Evolutionary conservation across 352 stramenopile genomes (phyloP), one percentile per base, ranked within the genome.

Genomic region (Pythium volutum): DNA sequence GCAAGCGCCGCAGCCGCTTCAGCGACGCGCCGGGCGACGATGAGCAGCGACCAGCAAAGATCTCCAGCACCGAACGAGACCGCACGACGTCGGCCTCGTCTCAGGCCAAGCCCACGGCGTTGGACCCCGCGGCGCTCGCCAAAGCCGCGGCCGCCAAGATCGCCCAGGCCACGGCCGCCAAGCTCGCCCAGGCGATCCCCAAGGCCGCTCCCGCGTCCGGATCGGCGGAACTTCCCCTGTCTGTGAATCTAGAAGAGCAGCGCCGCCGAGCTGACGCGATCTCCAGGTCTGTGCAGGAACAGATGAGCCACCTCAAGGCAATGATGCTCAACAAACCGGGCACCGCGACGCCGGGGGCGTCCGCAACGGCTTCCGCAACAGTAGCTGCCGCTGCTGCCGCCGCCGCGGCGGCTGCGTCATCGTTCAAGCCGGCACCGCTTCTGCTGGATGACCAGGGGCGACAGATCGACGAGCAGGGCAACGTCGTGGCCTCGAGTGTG

Each of bases 1-100:
- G 83, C 50, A 95, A 93, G 75, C 83, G 83, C 62, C 88, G 89
- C 75, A 91, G 81, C 72, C 78, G 85, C 39, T 95, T 95, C 65
- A 93, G 83, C 69, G 85, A 95, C 53, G 72, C 73, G 7, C 71
- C 75, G 34, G 60, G 52, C 14, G 31, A 50, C 27, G 45, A 61
- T 18, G 54, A 41, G 11, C 25, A 51, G 47, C 58, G 64, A 11
- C 65, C 25, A 14, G 62, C 33, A 38, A 69, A 71, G 42, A 11
- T 71, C 58, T 49, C 46, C 54, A 56, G 29, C 55, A 33, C 51
- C 1, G 50, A 60, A 22, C 61, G 34, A 61, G 49, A 59, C 3
- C 41, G 41, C 3, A 26, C 15, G 36, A 4, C 52, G 41, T 74
- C 73, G 31, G 29, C 52, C 22, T 23, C 47, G 5, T 55, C 70